phyloP scores from a whole-genome alignment of 176 grass and related monocot genomes.

The Musa acuminata region DNA sequence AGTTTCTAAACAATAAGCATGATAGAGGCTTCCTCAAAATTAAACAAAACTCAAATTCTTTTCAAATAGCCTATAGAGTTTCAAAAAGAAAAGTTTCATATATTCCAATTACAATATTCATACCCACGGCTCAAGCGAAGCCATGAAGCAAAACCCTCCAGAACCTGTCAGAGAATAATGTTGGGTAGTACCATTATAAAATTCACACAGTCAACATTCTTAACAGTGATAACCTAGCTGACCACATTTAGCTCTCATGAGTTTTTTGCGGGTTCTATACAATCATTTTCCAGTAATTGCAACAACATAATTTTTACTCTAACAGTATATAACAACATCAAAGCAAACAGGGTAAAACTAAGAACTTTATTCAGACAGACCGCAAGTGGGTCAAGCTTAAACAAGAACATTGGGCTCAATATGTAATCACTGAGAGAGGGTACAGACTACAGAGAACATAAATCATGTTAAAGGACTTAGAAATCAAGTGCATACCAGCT shows the following conservation, averaged over 20 bases:
- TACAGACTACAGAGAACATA: too few relatives aligned
- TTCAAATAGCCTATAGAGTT: neutral
- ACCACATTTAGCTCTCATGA: neutral
- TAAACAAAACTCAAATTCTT: neutral
- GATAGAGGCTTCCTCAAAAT: neutral
- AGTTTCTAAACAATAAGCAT: neutral
- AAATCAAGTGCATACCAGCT: too few relatives aligned
- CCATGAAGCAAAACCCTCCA: constrained; percentile 97
- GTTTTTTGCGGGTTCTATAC: neutral
- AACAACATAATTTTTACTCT: neutral
- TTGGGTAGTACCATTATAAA: constrained; percentile 22
- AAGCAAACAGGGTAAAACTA: neutral
- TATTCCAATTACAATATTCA: constrained; percentile 21
- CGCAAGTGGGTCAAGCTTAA: too few relatives aligned
- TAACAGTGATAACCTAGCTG: neutral
- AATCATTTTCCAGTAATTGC: too few relatives aligned
- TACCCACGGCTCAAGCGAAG: constrained; percentile 94
- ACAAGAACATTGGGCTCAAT: too few relatives aligned
- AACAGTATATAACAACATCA: neutral
- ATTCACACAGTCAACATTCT: neutral
- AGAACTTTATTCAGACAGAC: too few relatives aligned
- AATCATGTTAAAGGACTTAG: too few relatives aligned
- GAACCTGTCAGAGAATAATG: constrained; percentile 43
- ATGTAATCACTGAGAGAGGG: too few relatives aligned
- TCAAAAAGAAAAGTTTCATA: neutral